phyloP scores from a whole-genome alignment of 106 monocot genomes.

The Apostasia ramifera region DNA sequence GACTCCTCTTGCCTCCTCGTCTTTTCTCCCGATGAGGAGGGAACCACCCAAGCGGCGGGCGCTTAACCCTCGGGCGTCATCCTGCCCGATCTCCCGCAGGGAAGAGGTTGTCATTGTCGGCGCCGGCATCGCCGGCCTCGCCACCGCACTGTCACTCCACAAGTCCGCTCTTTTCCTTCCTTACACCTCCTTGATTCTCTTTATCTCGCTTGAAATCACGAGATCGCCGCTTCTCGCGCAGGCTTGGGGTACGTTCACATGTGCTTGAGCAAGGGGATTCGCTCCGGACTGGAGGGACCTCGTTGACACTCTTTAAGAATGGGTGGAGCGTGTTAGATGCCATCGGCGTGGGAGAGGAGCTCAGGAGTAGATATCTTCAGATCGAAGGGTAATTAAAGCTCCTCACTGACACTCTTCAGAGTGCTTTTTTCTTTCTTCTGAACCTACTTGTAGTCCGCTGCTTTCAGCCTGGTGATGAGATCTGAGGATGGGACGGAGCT shows the following conservation, averaged over 20 bases:
- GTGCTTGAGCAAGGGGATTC: conserved; percentile 89
- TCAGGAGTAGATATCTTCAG: conserved; percentile 49
- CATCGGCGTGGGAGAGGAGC: conserved; percentile 76
- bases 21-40: not conserved
- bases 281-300: conserved; percentile 82
- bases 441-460: conserved; percentile 27
- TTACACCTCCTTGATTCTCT: too few species aligned
- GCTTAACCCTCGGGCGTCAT: conserved; percentile 1
- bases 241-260: conserved; percentile 54
- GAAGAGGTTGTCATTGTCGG: conserved; percentile 76
- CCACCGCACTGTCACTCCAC: conserved; percentile 68
- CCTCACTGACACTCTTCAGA: not conserved
- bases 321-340: conserved; percentile 84
- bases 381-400: conserved; percentile 55
- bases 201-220: not conserved
- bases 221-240: conserved; percentile 10
- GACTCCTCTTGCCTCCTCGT: not conserved
- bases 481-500: conserved; percentile 62
- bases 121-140: conserved; percentile 90
- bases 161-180: conserved; percentile 2
- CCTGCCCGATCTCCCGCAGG: conserved; percentile 3
- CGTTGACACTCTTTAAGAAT: conserved; percentile 90
- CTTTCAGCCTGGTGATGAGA: conserved; percentile 73
- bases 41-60: not conserved
- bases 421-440: conserved; percentile 4